Conservation (phyloP, 1,284 basidiomycete genomes). For the Anthracocystis panici-leucophaei region DNA sequence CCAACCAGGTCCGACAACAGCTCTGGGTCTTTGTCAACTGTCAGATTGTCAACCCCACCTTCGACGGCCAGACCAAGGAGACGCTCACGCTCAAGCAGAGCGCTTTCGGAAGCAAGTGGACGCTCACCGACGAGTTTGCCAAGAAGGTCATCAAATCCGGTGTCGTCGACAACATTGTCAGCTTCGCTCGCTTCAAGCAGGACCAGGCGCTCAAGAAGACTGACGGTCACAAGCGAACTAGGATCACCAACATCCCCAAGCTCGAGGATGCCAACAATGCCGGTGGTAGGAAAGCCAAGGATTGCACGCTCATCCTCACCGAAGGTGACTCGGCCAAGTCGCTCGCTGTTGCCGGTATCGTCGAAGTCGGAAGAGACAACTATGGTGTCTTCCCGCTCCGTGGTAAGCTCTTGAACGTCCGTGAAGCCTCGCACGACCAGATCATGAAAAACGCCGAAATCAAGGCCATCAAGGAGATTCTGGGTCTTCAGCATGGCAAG, state of each 20-base stretch:
- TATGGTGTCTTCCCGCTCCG: constrained; percentile 98
- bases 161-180: constrained; percentile 91
- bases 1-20: constrained; percentile 93
- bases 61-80: constrained; percentile 99
- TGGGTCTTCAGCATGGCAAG: constrained; percentile 94
- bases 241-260: constrained; percentile 88
- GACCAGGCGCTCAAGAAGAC: constrained; percentile 96
- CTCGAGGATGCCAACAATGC: constrained; percentile 98
- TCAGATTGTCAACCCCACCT: constrained; percentile 96
- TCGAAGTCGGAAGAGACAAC: constrained; percentile 94
- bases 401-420: constrained; percentile 96
- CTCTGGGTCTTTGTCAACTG: constrained; percentile 99
- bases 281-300: constrained; percentile 80
- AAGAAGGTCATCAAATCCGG: constrained; percentile 93
- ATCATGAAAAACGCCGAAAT: constrained; percentile 99
- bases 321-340: constrained; percentile 99
- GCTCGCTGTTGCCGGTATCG: constrained; percentile 91
- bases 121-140: constrained; percentile 91
- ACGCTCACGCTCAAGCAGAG: constrained; percentile 86
- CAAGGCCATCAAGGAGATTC: constrained; percentile 96
- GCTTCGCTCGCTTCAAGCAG: constrained; percentile 96
- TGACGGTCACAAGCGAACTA: constrained; percentile 86
- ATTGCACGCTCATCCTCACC: constrained; percentile 95
- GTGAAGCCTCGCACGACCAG: constrained; percentile 93
- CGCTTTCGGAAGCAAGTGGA: constrained; percentile 90